Conservation (phyloP, 805 yeast genomes). For the Pichia rugopelliculosa region DNA sequence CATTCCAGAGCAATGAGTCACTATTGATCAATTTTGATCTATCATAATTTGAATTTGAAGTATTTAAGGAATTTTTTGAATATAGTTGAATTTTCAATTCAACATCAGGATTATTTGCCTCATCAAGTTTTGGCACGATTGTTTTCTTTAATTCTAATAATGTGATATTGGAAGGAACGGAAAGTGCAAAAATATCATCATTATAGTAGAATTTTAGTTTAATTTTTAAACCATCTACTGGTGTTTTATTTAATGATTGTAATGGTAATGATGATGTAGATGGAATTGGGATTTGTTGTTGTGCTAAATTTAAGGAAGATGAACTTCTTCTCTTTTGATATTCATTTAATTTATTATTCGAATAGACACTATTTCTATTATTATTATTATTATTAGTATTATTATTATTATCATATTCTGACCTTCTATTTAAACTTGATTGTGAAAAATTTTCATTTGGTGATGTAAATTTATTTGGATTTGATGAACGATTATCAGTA, state of each 20-base stretch:
- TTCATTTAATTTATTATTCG: conserved; percentile 19
- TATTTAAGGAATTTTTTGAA: conserved; percentile 24
- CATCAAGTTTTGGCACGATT: conserved; percentile 27
- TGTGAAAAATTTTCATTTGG: conserved; percentile 34
- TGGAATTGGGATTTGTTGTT: not conserved
- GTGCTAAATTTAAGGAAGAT: not conserved
- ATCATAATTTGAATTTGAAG: conserved; percentile 17
- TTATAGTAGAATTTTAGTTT: conserved; percentile 72
- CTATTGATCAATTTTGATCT: conserved; percentile 15
- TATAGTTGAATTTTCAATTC: conserved; percentile 19
- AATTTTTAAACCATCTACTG: conserved; percentile 28
- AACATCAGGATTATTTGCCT: conserved; percentile 20
- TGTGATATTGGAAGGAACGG: conserved; percentile 21
- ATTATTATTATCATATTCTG: conserved; percentile 36
- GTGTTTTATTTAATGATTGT: conserved; percentile 4
- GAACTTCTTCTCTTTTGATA: conserved; percentile 11
- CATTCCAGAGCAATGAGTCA: conserved; percentile 23
- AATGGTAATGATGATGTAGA: not conserved
- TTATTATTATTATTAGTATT: conserved; percentile 25
- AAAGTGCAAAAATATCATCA: conserved; percentile 73
- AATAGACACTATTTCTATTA: conserved; percentile 11
- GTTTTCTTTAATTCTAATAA: conserved; percentile 21
- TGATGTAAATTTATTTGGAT: conserved; percentile 1
- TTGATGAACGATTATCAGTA: conserved; percentile 13
- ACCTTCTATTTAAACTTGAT: conserved; percentile 45